Base-by-base conservation (phyloP, 441 rosid genomes). In the Bruguiera hainesii region DNA sequence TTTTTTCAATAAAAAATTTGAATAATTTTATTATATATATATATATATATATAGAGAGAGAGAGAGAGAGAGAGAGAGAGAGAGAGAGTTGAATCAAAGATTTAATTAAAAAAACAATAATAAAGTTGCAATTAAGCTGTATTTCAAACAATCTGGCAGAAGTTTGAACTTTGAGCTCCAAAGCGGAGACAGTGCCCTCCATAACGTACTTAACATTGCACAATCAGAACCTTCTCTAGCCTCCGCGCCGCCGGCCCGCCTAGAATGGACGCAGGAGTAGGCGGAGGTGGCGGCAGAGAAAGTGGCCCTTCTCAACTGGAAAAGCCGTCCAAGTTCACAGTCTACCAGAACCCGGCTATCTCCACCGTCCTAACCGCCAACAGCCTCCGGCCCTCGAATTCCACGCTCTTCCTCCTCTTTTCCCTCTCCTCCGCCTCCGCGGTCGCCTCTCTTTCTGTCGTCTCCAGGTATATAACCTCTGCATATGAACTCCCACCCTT, bases 311-410 rank as follows among this genome's bases (percentile, higher is more conserved):
- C 48, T 42, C 48, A n/a, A 21, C 58, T 11, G 25, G 15, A 9
- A 21, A 85, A 80, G 75, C 77, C 88, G 6, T 65, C 83, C 7
- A 90, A 86, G 83, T 93, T 93, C 81, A 52, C 85, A 1, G 98
- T 84, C 56, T 93, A 93, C 75, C 88, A 80, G 81, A 90, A 90
- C 78, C 93, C 96, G 30, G 77, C 82, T 46, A 78, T 90, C 5
- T 80, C 95, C 37, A 87, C 95, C 35, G 95, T 94, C 46, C 80
- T 90, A 16, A 85, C 91, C 4, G 93, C 96, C 49, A 81, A 75
- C 52, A 87, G 98, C 68, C 78, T 85, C 65, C 87, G 75, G 65
- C 97, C 97, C 35, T 86, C 97, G 7, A 90, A 79, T 75, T 80
- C 83, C 19, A 69, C 85, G 50, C 55, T 85, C 66, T 62, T 85